Evolutionary conservation across 306 rosid species (phyloP).

Genomic region (Cucurbita argyrosperma): DNA sequence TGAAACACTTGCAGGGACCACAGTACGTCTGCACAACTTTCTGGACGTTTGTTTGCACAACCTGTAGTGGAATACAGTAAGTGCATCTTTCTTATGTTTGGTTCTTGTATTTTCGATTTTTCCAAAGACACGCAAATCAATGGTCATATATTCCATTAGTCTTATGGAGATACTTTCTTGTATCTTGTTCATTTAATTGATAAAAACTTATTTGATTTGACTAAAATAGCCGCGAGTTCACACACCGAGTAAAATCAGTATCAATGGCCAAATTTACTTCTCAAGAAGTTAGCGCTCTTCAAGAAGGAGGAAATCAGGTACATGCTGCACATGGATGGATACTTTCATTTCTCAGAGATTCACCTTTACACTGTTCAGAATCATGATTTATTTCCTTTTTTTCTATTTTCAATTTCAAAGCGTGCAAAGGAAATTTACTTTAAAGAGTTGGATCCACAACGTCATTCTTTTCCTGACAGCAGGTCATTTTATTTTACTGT

Average conservation of each 20-base stretch:
- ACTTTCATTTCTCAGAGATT: conserved; percentile 4
- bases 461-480: conserved; percentile 71
- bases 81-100: conserved; percentile 16
- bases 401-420: conserved; percentile 32
- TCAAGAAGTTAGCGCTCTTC: conserved; percentile 89
- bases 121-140: background rate
- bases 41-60: conserved; percentile 94
- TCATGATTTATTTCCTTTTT: conserved; percentile 6
- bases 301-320: conserved; percentile 97
- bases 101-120: background rate
- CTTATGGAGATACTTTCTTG: conserved; percentile 3
- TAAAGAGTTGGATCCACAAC: conserved; percentile 85
- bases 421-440: conserved; percentile 71
- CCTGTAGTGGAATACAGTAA: conserved; percentile 98
- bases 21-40: conserved; percentile 95
- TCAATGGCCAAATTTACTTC: conserved; percentile 94
- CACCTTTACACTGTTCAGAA: conserved; percentile 1
- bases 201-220: background rate
- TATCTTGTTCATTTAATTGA: conserved; percentile 5
- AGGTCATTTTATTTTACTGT: conserved; percentile 23
- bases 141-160: background rate
- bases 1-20: conserved; percentile 55
- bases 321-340: background rate
- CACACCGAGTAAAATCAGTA: conserved; percentile 83
- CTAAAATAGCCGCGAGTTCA: conserved; percentile 72